Conservation (phyloP, 768 basidiomycete species). For the Calocera cornea region DNA sequence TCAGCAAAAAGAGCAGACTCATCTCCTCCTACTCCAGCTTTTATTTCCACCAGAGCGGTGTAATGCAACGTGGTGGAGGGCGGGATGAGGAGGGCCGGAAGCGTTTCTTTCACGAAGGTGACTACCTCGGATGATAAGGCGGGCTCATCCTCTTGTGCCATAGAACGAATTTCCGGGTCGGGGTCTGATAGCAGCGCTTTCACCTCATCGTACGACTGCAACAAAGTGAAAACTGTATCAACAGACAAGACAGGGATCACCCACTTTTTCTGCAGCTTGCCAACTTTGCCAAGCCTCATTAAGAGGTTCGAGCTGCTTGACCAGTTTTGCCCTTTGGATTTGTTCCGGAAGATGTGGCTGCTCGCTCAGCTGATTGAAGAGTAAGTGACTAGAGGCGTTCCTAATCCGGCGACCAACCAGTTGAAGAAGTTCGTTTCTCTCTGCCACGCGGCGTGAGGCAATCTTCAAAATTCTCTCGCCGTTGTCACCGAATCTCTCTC, state of each 20-base stretch:
- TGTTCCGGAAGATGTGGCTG: constrained; percentile 30
- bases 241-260: constrained; percentile 14
- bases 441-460: neutral
- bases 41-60: constrained; percentile 77
- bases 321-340: constrained; percentile 42
- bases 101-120: constrained; percentile 27
- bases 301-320: constrained; percentile 58
- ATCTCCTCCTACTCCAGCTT: constrained; percentile 83
- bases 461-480: neutral
- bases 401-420: neutral
- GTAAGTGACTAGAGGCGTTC: neutral
- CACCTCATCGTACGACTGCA: constrained; percentile 56
- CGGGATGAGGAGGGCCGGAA: constrained; percentile 64
- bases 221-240: constrained; percentile 11
- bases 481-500: neutral
- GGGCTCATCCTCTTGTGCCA: constrained; percentile 56
- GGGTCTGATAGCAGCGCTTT: constrained; percentile 50
- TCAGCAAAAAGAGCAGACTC: constrained; percentile 73
- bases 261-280: constrained; percentile 42
- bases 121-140: constrained; percentile 29
- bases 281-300: constrained; percentile 56
- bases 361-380: neutral
- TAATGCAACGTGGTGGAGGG: constrained; percentile 49
- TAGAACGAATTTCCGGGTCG: constrained; percentile 57
- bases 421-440: neutral